A percentile compares a stretch with the other conserved stretches of the same genome.
Conservation (phyloP, 805 yeast species). For the Wickerhamomyces ciferrii region DNA sequence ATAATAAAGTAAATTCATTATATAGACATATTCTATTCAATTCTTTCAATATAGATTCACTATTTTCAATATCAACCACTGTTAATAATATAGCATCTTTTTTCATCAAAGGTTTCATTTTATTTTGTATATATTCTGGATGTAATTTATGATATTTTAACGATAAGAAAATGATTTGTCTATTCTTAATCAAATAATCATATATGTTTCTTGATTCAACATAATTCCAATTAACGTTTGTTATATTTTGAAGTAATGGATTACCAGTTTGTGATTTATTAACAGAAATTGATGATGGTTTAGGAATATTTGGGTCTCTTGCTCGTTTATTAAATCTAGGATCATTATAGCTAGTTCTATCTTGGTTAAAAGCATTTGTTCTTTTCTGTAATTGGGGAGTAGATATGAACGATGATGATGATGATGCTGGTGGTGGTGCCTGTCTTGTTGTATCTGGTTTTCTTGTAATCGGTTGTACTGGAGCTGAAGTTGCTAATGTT, state of each 20-base stretch:
- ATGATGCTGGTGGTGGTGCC: not conserved
- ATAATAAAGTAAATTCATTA: conserved; percentile 33
- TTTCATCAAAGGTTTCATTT: conserved; percentile 38
- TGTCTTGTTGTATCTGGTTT: not conserved
- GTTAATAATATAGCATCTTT: conserved; percentile 49
- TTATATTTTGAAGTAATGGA: conserved; percentile 55
- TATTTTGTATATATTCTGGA: conserved; percentile 66
- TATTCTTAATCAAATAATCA: conserved; percentile 62
- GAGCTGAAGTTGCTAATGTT: conserved; percentile 1
- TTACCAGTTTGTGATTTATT: conserved; percentile 68
- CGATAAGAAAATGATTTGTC: conserved; percentile 54
- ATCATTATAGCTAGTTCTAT: conserved; percentile 14
- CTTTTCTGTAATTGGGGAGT: conserved; percentile 5
- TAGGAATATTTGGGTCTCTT: conserved; percentile 8
- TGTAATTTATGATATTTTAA: conserved; percentile 70
- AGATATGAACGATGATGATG: not conserved
- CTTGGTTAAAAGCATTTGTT: conserved; percentile 19
- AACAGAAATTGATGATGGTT: conserved; percentile 40
- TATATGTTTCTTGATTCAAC: conserved; percentile 38
- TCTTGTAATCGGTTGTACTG: not conserved
- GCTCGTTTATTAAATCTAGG: conserved; percentile 6
- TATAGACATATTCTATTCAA: conserved; percentile 34
- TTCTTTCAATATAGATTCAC: conserved; percentile 36
- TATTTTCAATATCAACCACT: conserved; percentile 63
- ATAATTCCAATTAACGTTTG: conserved; percentile 50